Conservation (phyloP, 176 grass and related monocot genomes). For the Eragrostis curvula region DNA sequence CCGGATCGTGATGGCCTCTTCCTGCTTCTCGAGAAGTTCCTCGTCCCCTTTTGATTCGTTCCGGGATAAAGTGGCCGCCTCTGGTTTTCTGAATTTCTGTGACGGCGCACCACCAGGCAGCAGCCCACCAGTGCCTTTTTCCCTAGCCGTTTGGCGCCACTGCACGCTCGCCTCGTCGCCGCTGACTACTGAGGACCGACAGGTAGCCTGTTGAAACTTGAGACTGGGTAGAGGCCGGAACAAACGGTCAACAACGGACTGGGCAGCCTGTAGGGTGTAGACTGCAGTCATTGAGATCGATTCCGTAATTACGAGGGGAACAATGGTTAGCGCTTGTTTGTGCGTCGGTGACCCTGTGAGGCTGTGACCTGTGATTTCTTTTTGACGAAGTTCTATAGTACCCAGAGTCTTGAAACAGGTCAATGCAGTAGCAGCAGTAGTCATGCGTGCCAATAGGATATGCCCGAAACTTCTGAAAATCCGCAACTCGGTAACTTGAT, state of each 20-base stretch:
- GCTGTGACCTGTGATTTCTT: neutral
- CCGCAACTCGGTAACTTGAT: neutral
- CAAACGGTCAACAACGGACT: slow-evolving; percentile 14
- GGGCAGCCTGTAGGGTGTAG: no score
- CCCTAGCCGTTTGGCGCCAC: neutral
- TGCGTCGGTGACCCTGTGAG: slow-evolving; percentile 15
- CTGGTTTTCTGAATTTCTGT: slow-evolving; percentile 23
- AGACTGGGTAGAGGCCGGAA: neutral
- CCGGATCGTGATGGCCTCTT: slow-evolving; percentile 2
- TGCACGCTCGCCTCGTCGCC: neutral
- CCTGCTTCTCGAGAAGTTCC: neutral
- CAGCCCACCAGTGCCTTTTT: neutral
- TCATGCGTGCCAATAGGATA: neutral
- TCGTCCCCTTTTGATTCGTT: neutral
- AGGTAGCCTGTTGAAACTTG: neutral
- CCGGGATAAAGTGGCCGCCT: neutral
- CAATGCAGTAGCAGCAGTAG: neutral
- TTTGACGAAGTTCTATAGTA: neutral
- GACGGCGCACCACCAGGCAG: no score
- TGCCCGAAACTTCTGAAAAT: neutral
- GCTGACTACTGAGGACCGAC: neutral
- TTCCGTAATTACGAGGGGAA: neutral
- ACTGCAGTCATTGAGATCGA: no score
- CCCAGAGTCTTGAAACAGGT: neutral
- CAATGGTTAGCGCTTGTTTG: neutral